Conservation (phyloP, 441 rosid genomes). For the Cnidoscolus chayamansa region DNA sequence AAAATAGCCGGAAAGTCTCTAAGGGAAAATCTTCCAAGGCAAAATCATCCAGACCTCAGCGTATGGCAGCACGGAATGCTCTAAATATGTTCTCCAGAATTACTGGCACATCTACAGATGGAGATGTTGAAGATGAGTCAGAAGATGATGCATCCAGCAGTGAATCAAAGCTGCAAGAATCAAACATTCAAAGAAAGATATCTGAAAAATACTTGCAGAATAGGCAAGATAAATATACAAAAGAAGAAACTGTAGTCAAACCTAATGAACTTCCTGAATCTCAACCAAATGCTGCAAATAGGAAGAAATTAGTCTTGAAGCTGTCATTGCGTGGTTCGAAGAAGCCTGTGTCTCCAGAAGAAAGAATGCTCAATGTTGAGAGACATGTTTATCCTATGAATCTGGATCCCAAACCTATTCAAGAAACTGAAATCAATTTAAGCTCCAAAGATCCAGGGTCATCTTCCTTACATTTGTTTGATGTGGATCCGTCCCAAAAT, state of each 20-base stretch:
- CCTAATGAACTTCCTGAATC: slow-evolving; percentile 40
- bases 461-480: slow-evolving; percentile 40
- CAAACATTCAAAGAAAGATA: slow-evolving; percentile 48
- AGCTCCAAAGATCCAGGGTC: slow-evolving; percentile 41
- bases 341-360: slow-evolving; percentile 35
- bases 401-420: slow-evolving; percentile 40
- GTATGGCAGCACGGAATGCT: slow-evolving; percentile 94
- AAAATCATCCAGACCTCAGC: slow-evolving; percentile 74
- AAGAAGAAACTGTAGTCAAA: slow-evolving; percentile 47
- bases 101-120: slow-evolving; percentile 68
- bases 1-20: slow-evolving; percentile 47
- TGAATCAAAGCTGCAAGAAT: slow-evolving; percentile 58
- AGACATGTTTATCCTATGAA: slow-evolving; percentile 32
- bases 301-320: slow-evolving; percentile 65
- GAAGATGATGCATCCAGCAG: slow-evolving; percentile 63
- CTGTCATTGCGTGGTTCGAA: slow-evolving; percentile 40
- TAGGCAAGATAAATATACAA: slow-evolving; percentile 37
- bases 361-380: slow-evolving; percentile 30
- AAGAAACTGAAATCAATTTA: slow-evolving; percentile 29
- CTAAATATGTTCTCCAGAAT: slow-evolving; percentile 64
- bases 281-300: slow-evolving; percentile 43
- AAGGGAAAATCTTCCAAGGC: slow-evolving; percentile 58
- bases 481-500: slow-evolving; percentile 30
- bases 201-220: slow-evolving; percentile 44
- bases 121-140: slow-evolving; percentile 60